Evolutionary conservation across 257 asterid species (phyloP).

Genomic region (Ocimum tenuiflorum): DNA sequence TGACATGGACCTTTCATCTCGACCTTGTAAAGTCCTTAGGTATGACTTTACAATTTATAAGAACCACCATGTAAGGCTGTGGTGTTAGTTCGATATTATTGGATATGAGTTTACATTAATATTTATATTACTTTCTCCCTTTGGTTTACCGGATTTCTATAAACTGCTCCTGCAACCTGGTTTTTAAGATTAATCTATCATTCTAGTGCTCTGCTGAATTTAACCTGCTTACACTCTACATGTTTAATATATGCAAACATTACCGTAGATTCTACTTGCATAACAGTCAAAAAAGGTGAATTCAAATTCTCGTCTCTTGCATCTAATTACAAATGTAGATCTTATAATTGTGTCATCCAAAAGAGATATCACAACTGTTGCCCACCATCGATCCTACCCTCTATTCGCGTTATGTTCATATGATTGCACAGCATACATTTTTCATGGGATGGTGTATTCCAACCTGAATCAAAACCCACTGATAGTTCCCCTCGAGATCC

Average conservation of each 20-base stretch:
- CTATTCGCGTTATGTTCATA: conserved; percentile 84
- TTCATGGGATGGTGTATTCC: conserved; percentile 92
- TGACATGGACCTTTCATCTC: conserved; percentile 97
- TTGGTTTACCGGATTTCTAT: too few relatives aligned
- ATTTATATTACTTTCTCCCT: not conserved
- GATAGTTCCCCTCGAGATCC: conserved; percentile 81
- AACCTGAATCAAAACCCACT: conserved; percentile 84
- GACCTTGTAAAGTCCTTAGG: conserved; percentile 82
- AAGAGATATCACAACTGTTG: conserved; percentile 71
- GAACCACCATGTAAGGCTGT: not conserved
- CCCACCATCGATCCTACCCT: conserved; percentile 87
- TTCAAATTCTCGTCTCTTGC: too few relatives aligned
- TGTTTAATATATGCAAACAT: too few relatives aligned
- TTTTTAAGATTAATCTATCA: too few relatives aligned
- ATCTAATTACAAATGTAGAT: conserved; percentile 41
- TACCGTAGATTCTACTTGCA: too few relatives aligned
- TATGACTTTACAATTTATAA: conserved; percentile 28
- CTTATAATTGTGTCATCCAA: conserved; percentile 69
- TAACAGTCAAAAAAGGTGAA: too few relatives aligned
- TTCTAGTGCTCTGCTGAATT: too few relatives aligned
- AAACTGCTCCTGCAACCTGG: too few relatives aligned
- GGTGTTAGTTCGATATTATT: too few relatives aligned
- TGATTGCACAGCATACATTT: conserved; percentile 79
- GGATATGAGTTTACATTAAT: not conserved
- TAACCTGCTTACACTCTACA: too few relatives aligned